A percentile compares a stretch with the other conserved stretches of the same genome.
Conservation (phyloP, 1,284 basidiomycete genomes). For the Cryptococcus hybrid region DNA sequence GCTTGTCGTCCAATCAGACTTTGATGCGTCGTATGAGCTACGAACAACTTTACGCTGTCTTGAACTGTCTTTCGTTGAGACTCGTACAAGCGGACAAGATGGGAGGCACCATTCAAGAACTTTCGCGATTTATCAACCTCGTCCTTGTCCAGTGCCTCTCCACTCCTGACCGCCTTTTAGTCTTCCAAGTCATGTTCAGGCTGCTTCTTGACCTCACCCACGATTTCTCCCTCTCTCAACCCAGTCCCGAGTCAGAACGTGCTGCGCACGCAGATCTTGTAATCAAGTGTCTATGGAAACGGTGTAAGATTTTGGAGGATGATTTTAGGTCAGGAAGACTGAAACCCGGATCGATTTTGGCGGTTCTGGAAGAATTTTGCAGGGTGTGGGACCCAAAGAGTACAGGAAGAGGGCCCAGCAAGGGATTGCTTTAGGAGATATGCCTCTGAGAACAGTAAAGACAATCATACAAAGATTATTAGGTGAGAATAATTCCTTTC, state of each 20-base stretch:
- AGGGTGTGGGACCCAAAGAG: slow-evolving; percentile 90
- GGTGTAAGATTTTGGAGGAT: slow-evolving; percentile 89
- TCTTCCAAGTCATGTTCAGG: slow-evolving; percentile 79
- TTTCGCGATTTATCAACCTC: slow-evolving; percentile 97
- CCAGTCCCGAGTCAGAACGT: slow-evolving; percentile 64
- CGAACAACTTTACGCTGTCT: slow-evolving; percentile 52
- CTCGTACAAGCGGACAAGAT: slow-evolving; percentile 76
- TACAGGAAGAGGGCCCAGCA: slow-evolving; percentile 89
- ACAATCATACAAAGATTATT: slow-evolving; percentile 95
- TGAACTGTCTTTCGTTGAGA: slow-evolving; percentile 84
- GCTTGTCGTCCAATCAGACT: slow-evolving; percentile 26
- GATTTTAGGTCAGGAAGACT: slow-evolving; percentile 78
- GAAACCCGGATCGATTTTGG: slow-evolving; percentile 88
- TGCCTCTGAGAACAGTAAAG: slow-evolving; percentile 96
- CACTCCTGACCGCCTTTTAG: slow-evolving; percentile 83
- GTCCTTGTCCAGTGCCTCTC: slow-evolving; percentile 92
- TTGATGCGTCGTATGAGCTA: slow-evolving; percentile 30
- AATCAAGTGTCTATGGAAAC: slow-evolving; percentile 98
- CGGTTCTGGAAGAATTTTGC: slow-evolving; percentile 94
- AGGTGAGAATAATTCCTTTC: slow-evolving; percentile 59
- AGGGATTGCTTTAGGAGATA: slow-evolving; percentile 89
- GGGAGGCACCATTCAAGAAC: slow-evolving; percentile 69
- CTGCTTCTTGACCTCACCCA: slow-evolving; percentile 84
- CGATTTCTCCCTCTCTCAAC: slow-evolving; percentile 67
- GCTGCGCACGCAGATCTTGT: slow-evolving; percentile 94